Base-by-base conservation (phyloP, 352 stramenopile genomes). In the Pythium apleroticum region DNA sequence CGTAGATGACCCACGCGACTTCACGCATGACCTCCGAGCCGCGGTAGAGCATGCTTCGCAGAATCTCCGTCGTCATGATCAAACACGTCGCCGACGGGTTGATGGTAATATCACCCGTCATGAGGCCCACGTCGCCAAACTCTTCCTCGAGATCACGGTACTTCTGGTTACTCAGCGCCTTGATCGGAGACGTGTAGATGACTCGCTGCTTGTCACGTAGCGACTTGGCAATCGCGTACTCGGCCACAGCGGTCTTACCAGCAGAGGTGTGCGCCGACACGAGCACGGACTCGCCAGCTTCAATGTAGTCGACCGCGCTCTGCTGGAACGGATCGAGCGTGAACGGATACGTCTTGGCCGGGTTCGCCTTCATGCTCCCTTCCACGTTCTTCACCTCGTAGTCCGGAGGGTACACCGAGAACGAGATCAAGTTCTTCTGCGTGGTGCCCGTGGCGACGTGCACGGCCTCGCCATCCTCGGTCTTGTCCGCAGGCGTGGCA, bases 41-140 rank as follows among this genome's bases (percentile, higher is more conserved):
- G 53, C 97, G 88, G 77, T 99, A 99, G 7, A 99, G 80, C 98
- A 99, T 99, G 59, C 78, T 96, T 55, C 97, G 80, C 56, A 99
- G 74, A 85, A 99, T 99, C 78, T 99, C 96, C 14, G 92, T 98
- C 14, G 92, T 97, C 96, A 98, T 98, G 69, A 99, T 98, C 1
- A 99, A 75, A 75, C 94, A 98, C 22, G 93, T 99, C 0, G 97
- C 97, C 52, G 89, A 94, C 28, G 98, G 97, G 78, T 99, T 99
- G 80, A 99, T 99, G 22, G 96, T 99, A 52, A 99, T 99, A 77
- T 99, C 98, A 43, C 98, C 98, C 7, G 98, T 99, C 96, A 99
- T 99, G 7, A 99, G 78, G 15, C 98, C 98, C 37, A 99, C 97
- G 81, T 99, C 83, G 39, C 84, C 81, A 60, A 96, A 95, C 67